Evolutionary conservation across 202 grass and related monocot genomes (phyloP), one percentile per base, ranked within the genome.

Genomic region (Setaria viridis): DNA sequence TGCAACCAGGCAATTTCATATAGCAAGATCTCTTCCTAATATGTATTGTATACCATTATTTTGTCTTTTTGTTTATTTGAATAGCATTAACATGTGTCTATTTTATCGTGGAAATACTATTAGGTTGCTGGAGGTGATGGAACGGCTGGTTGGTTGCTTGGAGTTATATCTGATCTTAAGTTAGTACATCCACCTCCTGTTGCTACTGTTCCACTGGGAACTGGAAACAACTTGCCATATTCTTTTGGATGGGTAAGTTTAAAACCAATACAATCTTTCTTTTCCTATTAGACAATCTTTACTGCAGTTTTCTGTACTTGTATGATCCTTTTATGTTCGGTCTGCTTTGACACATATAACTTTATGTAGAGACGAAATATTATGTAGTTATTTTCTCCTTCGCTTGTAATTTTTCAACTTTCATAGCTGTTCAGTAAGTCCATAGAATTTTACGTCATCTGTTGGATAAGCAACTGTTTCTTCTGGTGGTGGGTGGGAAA

Each of bases 91-190:
- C 15, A 87, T 87, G 54, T 11, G 32, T 65, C 20, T 17, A 62
- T 46, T 84, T 75, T 82, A 6, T 84, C 69, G 77, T 90, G 37
- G 11, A 74, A 73, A 85, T 72, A 55, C 83, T 45, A 86, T 86
- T 89, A 99, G 96, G 93, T 99, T 91, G 96, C 96, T 79, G 96
- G 96, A 82, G 93, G 96, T 82, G 96, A 99, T 76, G 93, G 96
- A 83, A 99, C 93, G 13, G 88, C 88, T 48, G 90, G 86, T 77
- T 99, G 96, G 96, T 79, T 99, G 74, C 91, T 99, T 88, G 90
- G 96, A 92, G 93, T 96, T 67, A 81, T 96, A 67, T 95, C 81
- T 88, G 91, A 99, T 92, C 91, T 99, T 80, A 95, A 95, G 77
- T 85, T 95, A 81, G 79, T 30, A 85, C 81, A 88, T 77, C 88